Evolutionary conservation across 306 rosid genomes (phyloP), one percentile per base, ranked within the genome.

Genomic region (Vigna reflexopilosa): DNA sequence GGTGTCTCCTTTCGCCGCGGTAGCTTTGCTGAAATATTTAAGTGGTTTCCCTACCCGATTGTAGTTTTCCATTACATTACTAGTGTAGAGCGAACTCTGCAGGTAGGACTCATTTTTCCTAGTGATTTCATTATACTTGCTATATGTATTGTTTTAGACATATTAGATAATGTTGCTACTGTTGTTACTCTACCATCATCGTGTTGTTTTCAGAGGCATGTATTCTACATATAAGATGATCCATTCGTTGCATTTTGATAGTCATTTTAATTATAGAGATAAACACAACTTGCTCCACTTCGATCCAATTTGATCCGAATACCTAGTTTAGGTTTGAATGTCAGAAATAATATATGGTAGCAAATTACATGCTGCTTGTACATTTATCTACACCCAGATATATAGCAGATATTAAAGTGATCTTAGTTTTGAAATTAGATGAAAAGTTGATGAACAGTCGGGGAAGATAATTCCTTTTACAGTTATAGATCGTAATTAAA

Each of bases 201-300:
- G 45, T 40, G 45, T 40, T 40, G 42, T 38, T 34, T 55, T 22
- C 34, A 8, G 3, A 16, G 0, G 57, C 42, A 55, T 40, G 30
- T 7, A 28, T 54, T 38, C 9, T 70, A 50, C 10, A 49, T 70
- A 32, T 34, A 52, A 28, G 50, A 50, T 17, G 26, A 73, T 24
- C 22, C 20, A 19, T 72, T 20, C 0, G 15, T 56, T 40, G n/a
- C 11, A 72, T 44, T 38, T 20, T 20, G 14, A 30, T 15, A 5
- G 12, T 70, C 65, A 38, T 38, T 72, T 20, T 40, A 72, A 20
- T 56, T 72, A 40, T 40, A 40, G 22, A 40, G 17, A 36, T 72
- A 49, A 42, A 6, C 51, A 34, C 66, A 20, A 7, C 36, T 24
- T 57, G 55, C 77, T 73, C 77, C 67, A 56, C 67, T 40, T 34